Percentiles rank a stretch among this genome's conserved stretches.
These are phyloP conservation scores for Acanthochlamys bracteata DNA, from an alignment of 106 monocot genomes.

Conservation along the genomic window DNA sequence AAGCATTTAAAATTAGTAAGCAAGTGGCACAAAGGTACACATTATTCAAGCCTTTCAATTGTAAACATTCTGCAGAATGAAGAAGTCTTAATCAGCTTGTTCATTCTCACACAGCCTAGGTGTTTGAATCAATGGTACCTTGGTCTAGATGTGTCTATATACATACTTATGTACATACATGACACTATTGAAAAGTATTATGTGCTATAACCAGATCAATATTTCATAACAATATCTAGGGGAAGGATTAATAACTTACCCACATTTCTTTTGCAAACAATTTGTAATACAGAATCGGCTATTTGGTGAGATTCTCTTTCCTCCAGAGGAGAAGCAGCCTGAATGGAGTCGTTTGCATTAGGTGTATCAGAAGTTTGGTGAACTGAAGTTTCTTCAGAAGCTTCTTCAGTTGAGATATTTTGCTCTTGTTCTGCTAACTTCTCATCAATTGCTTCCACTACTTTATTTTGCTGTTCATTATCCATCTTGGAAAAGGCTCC, in stretches of 20 bases:
- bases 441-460: constrained; percentile 10
- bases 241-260: constrained; percentile 8
- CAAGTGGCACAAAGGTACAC: too few relatives aligned
- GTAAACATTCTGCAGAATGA: too few relatives aligned
- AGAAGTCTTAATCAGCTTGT: too few relatives aligned
- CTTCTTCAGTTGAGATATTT: constrained; percentile 10
- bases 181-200: too few relatives aligned
- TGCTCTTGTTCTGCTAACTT: constrained; percentile 14
- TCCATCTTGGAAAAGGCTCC: not conserved
- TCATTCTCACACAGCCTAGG: too few relatives aligned
- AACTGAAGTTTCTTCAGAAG: not conserved
- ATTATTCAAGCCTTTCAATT: too few relatives aligned
- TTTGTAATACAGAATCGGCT: constrained; percentile 8
- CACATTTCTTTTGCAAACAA: constrained; percentile 8
- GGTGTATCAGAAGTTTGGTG: constrained; percentile 10
- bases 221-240: not conserved
- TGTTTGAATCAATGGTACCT: too few relatives aligned
- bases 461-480: not conserved
- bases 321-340: constrained; percentile 13
- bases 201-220: not conserved
- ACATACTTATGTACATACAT: too few relatives aligned
- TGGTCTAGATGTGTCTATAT: too few relatives aligned
- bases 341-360: constrained; percentile 6
- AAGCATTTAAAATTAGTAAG: too few relatives aligned
- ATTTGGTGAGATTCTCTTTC: constrained; percentile 15